Evolutionary conservation across 2,329 filamentous ascomycete genomes (phyloP), one percentile per base, ranked within the genome.

Genomic region (Trichoderma lentiforme): DNA sequence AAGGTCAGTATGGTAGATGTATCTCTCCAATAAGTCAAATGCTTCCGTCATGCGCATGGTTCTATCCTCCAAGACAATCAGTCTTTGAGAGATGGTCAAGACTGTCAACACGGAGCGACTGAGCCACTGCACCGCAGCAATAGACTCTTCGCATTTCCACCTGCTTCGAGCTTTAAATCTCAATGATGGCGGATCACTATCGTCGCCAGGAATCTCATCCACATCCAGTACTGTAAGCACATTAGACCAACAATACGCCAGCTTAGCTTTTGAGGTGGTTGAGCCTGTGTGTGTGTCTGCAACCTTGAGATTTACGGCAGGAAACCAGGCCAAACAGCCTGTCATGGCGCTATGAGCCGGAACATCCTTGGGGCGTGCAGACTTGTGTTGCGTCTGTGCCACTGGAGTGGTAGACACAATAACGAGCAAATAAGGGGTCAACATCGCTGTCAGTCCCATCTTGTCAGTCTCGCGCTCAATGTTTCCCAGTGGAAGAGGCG

Each of bases 221-320:
- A 98, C 90, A 74, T 99, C 96, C 28, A 99, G 84, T 6, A 99
- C 91, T 0, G 95, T 98, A 75, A 99, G 84, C n/a, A 98, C 90
- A 77, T 98, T 98, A 2, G 96, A 98, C 96, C 96, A 99, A 81
- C 95, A 98, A 83, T 99, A 99, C 0, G 93, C 95, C 21, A 99
- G 87, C 81, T 99, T 98, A 47, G 92, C 92, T 78, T 91, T 92
- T 21, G 93, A 95, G 11, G 91, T 86, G 8, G 90, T 88, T 76
- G 90, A 92, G 6, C 89, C 90, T 0, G 88, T 89, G 61, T 88
- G 86, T 2, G 88, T 84, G 73, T 94, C 91, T 11, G 90, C 88
- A 18, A 89, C 88, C 81, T 98, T 98, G 57, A 99, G 85, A 78
- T 93, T 96, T 60, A 99, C 96, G 2, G 95, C 94, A 2, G 96